Conservation (phyloP, 441 rosid genomes). For the Bruguiera hainesii region DNA sequence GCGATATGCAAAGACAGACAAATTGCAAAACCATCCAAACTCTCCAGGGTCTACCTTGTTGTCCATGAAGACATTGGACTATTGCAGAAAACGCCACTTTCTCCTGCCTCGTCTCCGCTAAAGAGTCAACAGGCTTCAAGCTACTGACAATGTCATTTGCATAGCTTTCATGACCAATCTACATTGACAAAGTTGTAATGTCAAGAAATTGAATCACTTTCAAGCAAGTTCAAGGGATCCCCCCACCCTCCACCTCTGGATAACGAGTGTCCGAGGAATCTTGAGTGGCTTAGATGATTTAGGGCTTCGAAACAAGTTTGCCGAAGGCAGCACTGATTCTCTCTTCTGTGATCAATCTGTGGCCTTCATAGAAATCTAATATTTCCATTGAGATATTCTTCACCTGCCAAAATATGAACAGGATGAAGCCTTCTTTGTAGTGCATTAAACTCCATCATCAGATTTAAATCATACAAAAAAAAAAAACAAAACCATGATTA, state of each 20-base stretch:
- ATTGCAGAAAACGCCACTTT: not conserved
- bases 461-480: not conserved
- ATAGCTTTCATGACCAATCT: not conserved
- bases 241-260: not conserved
- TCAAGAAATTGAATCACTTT: not conserved
- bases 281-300: slow-evolving; percentile 6
- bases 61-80: not conserved
- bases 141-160: not conserved
- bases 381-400: slow-evolving; percentile 89
- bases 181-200: no score
- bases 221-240: not conserved
- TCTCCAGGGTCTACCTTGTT: no score
- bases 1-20: no score
- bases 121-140: not conserved
- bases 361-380: slow-evolving; percentile 78
- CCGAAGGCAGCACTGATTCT: slow-evolving; percentile 48
- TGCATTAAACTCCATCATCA: not conserved
- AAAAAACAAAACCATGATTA: not conserved
- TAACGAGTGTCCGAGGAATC: no score
- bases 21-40: no score
- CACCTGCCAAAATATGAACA: slow-evolving; percentile 46
- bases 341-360: slow-evolving; percentile 53
- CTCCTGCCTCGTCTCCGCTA: not conserved
- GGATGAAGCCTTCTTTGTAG: not conserved
- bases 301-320: slow-evolving; percentile 61